A percentile compares a stretch with the other conserved stretches of the same genome.
Conservation (phyloP, 2,329 filamentous ascomycete species). For the Clonostachys sp. region DNA sequence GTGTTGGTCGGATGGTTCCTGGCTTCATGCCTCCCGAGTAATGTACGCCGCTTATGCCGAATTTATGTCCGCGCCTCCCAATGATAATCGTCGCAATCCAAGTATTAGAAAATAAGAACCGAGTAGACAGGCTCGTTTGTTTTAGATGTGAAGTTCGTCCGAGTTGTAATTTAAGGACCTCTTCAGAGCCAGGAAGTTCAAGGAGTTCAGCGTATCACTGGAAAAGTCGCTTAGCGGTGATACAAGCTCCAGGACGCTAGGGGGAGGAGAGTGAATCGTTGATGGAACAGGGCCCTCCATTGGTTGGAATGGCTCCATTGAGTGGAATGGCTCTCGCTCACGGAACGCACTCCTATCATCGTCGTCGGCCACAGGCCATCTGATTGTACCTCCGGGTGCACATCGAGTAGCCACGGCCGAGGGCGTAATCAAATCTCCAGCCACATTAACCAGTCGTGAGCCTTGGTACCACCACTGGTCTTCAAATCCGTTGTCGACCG, state of each 20-base stretch:
- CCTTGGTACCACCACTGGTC: conserved; percentile 55
- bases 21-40: no score
- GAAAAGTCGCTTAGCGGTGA: conserved; percentile 4
- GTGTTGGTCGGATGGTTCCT: no score
- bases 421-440: conserved; percentile 4
- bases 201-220: not conserved
- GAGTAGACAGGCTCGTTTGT: no score
- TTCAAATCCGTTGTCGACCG: conserved; percentile 54
- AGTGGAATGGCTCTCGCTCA: no score
- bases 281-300: not conserved
- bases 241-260: conserved; percentile 1
- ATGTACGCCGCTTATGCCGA: no score
- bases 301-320: not conserved
- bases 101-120: no score
- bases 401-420: conserved; percentile 1
- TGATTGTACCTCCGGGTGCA: not conserved
- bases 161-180: no score
- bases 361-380: not conserved
- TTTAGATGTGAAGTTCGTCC: no score
- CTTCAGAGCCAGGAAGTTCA: no score
- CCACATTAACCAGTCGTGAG: conserved; percentile 10
- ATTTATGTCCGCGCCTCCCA: no score
- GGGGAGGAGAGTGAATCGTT: not conserved
- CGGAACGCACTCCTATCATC: not conserved
- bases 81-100: no score